These are phyloP conservation scores for Calocera cornea DNA, from an alignment of 768 basidiomycete genomes.

Conservation along the genomic window DNA sequence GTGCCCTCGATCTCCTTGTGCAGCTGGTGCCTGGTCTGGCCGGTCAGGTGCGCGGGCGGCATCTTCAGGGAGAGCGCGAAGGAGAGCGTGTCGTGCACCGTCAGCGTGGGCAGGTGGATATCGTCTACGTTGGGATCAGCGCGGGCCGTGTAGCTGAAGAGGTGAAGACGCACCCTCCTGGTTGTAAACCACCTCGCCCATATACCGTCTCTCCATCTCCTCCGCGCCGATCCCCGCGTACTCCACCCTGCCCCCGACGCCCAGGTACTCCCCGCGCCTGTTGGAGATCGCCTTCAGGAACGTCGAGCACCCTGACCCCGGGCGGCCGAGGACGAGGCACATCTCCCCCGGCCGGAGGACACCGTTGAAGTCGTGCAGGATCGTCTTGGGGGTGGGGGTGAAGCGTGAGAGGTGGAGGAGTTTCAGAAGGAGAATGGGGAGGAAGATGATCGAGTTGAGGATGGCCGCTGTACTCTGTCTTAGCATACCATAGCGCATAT, in stretches of 20 bases:
- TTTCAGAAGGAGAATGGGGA: background rate
- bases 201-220: conserved; percentile 34
- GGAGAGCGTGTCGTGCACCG: conserved; percentile 58
- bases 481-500: background rate
- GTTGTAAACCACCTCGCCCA: conserved; percentile 68
- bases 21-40: conserved; percentile 25
- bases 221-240: conserved; percentile 36
- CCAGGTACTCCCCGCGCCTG: conserved; percentile 26
- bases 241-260: conserved; percentile 30
- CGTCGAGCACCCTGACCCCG: conserved; percentile 33
- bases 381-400: conserved; percentile 49
- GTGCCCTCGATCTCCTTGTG: conserved; percentile 35
- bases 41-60: conserved; percentile 25
- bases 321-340: conserved; percentile 42
- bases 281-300: conserved; percentile 39
- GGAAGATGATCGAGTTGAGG: background rate
- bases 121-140: conserved; percentile 39
- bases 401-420: background rate
- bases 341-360: conserved; percentile 58
- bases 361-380: conserved; percentile 51
- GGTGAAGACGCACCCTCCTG: conserved; percentile 11
- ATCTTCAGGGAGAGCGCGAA: conserved; percentile 38
- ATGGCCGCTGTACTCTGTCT: background rate
- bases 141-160: background rate
- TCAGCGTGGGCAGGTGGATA: conserved; percentile 71